Evolutionary conservation across 169 alveolate species (phyloP).

Genomic region (Sarcocystis neurona): DNA sequence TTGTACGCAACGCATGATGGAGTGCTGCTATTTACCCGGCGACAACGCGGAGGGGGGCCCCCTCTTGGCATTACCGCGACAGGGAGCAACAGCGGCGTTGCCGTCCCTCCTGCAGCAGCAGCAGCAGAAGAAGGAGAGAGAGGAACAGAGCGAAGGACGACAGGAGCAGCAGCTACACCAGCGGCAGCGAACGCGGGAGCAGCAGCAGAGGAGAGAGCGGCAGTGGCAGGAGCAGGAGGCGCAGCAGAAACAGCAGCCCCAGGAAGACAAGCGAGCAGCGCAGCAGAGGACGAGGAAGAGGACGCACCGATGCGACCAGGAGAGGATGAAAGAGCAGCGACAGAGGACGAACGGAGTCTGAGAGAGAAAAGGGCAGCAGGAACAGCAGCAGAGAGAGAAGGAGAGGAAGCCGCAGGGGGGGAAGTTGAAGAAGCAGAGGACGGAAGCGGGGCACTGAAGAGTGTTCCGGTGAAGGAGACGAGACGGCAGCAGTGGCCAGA

Average conservation of each 20-base stretch:
- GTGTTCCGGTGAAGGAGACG: not conserved
- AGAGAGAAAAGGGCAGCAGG: not conserved
- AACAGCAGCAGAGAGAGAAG: not conserved
- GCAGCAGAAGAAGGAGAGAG: conserved; percentile 2
- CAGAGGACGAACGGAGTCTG: not conserved
- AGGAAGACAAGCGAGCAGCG: not conserved
- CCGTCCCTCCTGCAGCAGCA: conserved; percentile 2
- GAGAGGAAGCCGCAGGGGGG: not conserved
- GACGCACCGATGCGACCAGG: not conserved
- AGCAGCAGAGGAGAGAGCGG: not conserved
- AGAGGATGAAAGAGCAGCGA: not conserved
- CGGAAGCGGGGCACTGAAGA: not conserved
- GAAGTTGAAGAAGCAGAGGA: not conserved
- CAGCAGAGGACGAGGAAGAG: not conserved
- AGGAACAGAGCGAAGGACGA: not conserved
- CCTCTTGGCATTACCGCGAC: not conserved
- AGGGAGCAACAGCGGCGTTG: not conserved
- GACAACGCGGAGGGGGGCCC: not conserved
- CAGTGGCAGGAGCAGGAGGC: not conserved
- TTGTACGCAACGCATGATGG: conserved; percentile 38
- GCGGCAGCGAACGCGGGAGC: not conserved
- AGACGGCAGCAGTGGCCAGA: not conserved
- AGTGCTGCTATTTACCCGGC: not conserved
- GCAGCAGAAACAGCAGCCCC: not conserved
- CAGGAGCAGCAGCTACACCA: not conserved